Conservation (phyloP, 371 early-diverging fungal species). For the Actinomucor elegans region DNA sequence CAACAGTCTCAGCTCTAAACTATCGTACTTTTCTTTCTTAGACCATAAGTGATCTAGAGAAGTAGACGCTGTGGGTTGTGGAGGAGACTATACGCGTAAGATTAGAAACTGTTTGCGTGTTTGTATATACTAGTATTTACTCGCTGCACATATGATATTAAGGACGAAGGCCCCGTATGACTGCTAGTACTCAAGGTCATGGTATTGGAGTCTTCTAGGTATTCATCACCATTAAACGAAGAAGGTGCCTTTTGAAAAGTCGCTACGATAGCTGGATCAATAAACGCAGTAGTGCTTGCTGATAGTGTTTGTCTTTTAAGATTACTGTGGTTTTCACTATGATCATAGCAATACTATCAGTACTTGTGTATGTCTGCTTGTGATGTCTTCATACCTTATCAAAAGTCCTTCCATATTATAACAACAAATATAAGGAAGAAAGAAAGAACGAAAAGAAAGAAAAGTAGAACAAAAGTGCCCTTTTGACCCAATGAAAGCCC, state of each 20-base stretch:
- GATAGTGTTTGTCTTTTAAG: constrained; percentile 23
- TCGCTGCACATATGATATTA: too few species aligned
- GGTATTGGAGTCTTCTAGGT: too few species aligned
- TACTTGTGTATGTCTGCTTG: too few species aligned
- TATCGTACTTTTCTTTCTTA: constrained; percentile 9
- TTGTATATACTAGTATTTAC: neutral
- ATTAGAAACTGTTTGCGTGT: neutral
- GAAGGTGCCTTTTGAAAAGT: constrained; percentile 20
- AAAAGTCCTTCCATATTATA: neutral
- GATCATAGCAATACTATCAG: too few species aligned
- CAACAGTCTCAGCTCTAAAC: constrained; percentile 7
- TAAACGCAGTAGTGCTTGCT: constrained; percentile 26
- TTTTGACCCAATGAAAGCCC: too few species aligned
- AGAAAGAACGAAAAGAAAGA: neutral
- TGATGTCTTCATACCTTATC: neutral
- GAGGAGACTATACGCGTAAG: too few species aligned
- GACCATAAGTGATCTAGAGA: constrained; percentile 15
- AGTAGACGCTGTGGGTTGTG: neutral
- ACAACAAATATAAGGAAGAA: neutral
- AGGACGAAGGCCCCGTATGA: too few species aligned
- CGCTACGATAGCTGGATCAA: constrained; percentile 34
- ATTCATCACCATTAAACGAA: too few species aligned
- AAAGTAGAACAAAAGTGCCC: too few species aligned
- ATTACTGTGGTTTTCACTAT: constrained; percentile 7
- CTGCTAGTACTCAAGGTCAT: too few species aligned